These are phyloP conservation scores for Plasmodium ovale DNA, from an alignment of 169 alveolate genomes.

Conservation along the genomic window DNA sequence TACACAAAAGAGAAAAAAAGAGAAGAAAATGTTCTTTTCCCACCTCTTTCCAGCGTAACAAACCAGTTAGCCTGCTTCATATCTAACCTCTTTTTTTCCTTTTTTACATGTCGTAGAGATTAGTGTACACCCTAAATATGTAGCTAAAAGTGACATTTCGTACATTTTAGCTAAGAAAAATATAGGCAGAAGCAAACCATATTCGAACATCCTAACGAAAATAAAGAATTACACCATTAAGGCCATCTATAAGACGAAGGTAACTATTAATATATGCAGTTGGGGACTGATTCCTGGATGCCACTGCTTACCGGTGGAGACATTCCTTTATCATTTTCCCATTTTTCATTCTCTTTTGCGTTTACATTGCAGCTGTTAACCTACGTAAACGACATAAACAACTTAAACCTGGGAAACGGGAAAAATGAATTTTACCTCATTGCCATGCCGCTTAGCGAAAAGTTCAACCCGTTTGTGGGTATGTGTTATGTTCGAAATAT, in stretches of 20 bases:
- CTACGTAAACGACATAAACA: slow-evolving; percentile 62
- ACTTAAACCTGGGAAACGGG: slow-evolving; percentile 47
- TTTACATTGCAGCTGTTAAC: slow-evolving; percentile 42
- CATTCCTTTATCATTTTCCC: not conserved
- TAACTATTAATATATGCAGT: not conserved
- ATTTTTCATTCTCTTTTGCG: not conserved
- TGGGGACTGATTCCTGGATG: no score
- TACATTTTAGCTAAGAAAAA: not conserved
- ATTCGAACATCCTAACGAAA: slow-evolving; percentile 46
- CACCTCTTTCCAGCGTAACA: no score
- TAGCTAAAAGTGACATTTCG: not conserved
- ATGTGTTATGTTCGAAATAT: no score
- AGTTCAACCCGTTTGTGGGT: slow-evolving; percentile 68
- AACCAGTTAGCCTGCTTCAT: not conserved
- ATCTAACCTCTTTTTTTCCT: not conserved
- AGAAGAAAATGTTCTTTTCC: no score
- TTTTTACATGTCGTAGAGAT: slow-evolving; percentile 5
- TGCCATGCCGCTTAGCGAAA: slow-evolving; percentile 54
- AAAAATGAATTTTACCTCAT: slow-evolving; percentile 67
- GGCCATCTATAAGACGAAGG: slow-evolving; percentile 63
- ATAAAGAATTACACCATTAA: slow-evolving; percentile 52
- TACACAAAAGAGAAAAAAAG: slow-evolving; percentile 23
- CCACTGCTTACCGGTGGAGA: no score
- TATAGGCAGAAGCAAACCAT: slow-evolving; percentile 11
- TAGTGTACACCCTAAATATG: slow-evolving; percentile 1